These are phyloP conservation scores for Thraustochytrium striatum DNA, from an alignment of 352 stramenopile species.

Conservation along the genomic window DNA sequence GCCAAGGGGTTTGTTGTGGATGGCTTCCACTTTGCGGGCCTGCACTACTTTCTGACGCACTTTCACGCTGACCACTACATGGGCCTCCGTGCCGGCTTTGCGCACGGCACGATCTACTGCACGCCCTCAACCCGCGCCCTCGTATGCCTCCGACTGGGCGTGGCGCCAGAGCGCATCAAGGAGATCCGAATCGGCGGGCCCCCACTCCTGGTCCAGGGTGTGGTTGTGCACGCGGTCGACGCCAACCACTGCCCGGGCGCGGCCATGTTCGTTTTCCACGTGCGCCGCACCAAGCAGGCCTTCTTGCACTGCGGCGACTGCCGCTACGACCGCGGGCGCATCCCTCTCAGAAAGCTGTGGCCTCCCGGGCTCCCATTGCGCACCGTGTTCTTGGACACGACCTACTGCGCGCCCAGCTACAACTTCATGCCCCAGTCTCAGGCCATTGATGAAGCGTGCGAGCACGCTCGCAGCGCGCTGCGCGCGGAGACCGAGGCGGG, in stretches of 20 bases:
- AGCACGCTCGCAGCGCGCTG: constrained; percentile 38
- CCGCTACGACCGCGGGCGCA: constrained; percentile 58
- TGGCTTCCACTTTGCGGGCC: constrained; percentile 72
- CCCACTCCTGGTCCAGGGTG: constrained; percentile 61
- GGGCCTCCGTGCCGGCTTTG: constrained; percentile 79
- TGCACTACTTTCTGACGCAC: constrained; percentile 92
- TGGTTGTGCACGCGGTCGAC: constrained; percentile 89
- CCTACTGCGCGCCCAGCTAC: constrained; percentile 91
- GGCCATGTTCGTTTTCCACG: constrained; percentile 88
- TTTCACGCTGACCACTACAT: constrained; percentile 95
- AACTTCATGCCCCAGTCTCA: constrained; percentile 79
- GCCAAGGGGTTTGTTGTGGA: constrained; percentile 62
- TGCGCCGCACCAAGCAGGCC: constrained; percentile 67
- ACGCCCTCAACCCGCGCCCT: constrained; percentile 82
- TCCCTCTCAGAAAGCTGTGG: not conserved
- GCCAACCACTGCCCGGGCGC: constrained; percentile 94
- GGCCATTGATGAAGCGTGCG: constrained; percentile 60
- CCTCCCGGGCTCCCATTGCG: too few relatives aligned
- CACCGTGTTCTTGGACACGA: constrained; percentile 91
- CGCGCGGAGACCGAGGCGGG: not conserved
- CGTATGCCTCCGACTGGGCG: constrained; percentile 80
- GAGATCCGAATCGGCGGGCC: constrained; percentile 64
- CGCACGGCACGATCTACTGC: constrained; percentile 90
- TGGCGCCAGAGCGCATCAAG: constrained; percentile 83
- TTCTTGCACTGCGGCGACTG: constrained; percentile 86